Evolutionary conservation across 495 filamentous ascomycete genomes (phyloP), one percentile per base, ranked within the genome.

Genomic region (Aspergillus cristatus): DNA sequence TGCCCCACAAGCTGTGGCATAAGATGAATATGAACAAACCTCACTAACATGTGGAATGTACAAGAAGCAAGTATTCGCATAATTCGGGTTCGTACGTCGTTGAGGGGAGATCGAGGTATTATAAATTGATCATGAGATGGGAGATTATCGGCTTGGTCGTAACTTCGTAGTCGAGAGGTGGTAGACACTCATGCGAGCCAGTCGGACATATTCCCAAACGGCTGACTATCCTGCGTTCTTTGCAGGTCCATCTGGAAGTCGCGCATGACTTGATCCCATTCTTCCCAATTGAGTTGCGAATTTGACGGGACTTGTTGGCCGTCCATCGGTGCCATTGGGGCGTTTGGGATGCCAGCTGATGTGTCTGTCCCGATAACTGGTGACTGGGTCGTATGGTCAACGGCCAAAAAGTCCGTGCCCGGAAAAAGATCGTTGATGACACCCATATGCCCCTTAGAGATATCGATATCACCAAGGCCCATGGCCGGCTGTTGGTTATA

Each of bases 181-280:
- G 26, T 31, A 22, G 18, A 36, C 42, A 37, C n/a, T 37, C 20
- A 59, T 29, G 46, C 40, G 43, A 60, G 48, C 63, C 61, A 67
- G 37, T 54, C 54, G 6, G 51, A 42, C n/a, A 60, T 42, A 38
- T 60, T 55, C 16, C 46, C 53, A 31, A 53, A 53, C 3, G 46
- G 36, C 1, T 43, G 43, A 3, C 12, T 35, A 3, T 41, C 14
- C 18, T 52, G 46, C 1, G 52, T 50, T 14, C 62, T 56, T 13
- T 61, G 56, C 30, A 68, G 33, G 25, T 68, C 63, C 46, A 57
- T 55, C 32, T 72, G 60, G 39, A 69, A 72, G 20, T 72, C 67
- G 3, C 63, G 63, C 61, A 72, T 65, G 18, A 72, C 68, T 17
- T 65, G 57, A 32, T 70, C 67, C 63, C 69, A 71, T 17, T 69